Evolutionary conservation across 495 filamentous ascomycete genomes (phyloP), one percentile per base, ranked within the genome.

Genomic region (Cudoniella acicularis): DNA sequence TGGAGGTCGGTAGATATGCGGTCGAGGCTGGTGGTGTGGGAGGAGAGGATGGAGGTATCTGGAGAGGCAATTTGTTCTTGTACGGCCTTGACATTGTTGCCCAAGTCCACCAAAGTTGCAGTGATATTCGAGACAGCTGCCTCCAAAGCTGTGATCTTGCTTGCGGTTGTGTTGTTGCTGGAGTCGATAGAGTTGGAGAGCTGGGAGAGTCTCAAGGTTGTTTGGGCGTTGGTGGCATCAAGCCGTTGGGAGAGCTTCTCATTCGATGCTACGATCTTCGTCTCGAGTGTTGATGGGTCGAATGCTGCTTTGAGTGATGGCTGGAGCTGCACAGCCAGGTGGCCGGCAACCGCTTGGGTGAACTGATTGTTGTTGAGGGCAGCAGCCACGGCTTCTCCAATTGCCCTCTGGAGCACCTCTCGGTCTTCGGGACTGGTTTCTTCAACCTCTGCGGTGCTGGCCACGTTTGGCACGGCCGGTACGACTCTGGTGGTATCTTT

Each of bases 321-420:
- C 26, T 61, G 58, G 16, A 67, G 54, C 48, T 67, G 61, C 1
- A 46, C 20, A 40, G 64, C 61, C 13, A 67, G 42, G 17, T 67
- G 58, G 9, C 26, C 41, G 10, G 64, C 64, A 42, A 67, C 64
- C 42, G 64, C 61, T 42, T 64, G 61, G 46, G 64, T 67, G 48
- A 67, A 67, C 9, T 56, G 55, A 13, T 67, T 58, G 55, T 46
- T 62, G 40, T 56, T 64, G 47, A 67, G 54, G 10, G 61, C 64
- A 22, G 61, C 55, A 22, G 61, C 46, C 13, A 67, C 57, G 21
- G 64, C 64, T 9, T 67, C 61, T 42, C 54, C 27, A 40, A 67
- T 56, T 13, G 60, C 59, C 18, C 59, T 61, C 21, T 67, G 40
- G n/a, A 67, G 46, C 18, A 22, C 50, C 22, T 64, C 59, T 43